These are phyloP conservation scores for Rubus parviflorus DNA, from an alignment of 306 rosid species.

Conservation along the genomic window DNA sequence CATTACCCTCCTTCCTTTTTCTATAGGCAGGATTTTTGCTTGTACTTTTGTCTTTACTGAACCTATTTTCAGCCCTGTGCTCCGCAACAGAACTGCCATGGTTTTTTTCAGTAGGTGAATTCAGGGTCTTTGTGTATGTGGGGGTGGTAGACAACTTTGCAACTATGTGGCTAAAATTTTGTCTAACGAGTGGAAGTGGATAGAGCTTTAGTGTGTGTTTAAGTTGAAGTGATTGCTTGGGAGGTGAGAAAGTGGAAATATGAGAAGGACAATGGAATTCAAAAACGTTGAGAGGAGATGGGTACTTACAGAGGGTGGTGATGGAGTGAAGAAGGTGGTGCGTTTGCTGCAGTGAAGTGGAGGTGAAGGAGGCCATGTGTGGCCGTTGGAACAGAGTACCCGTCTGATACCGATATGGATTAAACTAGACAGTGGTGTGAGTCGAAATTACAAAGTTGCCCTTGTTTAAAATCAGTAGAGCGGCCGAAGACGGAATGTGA, in stretches of 20 bases:
- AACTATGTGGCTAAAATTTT: slow-evolving; percentile 19
- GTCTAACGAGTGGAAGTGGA: slow-evolving; percentile 28
- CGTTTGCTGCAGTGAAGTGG: slow-evolving; percentile 44
- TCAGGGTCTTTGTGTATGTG: slow-evolving; percentile 25
- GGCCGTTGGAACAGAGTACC: slow-evolving; percentile 40
- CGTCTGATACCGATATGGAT: slow-evolving; percentile 7
- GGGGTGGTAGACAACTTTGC: slow-evolving; percentile 26
- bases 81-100: slow-evolving; percentile 39
- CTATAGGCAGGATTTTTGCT: slow-evolving; percentile 33
- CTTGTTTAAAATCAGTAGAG: neutral
- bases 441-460: slow-evolving; percentile 1
- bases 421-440: neutral
- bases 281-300: slow-evolving; percentile 21
- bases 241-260: slow-evolving; percentile 36
- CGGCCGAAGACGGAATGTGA: neutral
- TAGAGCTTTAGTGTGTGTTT: slow-evolving; percentile 16
- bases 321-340: slow-evolving; percentile 29
- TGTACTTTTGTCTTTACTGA: slow-evolving; percentile 25
- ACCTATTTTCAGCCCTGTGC: slow-evolving; percentile 25
- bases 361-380: slow-evolving; percentile 56
- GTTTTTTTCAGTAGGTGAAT: slow-evolving; percentile 31
- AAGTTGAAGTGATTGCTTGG: slow-evolving; percentile 26
- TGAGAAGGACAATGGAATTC: slow-evolving; percentile 23
- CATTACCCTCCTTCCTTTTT: slow-evolving; percentile 34
- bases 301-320: slow-evolving; percentile 40